Percentiles rank a stretch among this genome's conserved stretches.
phyloP scores from a whole-genome alignment of 2,329 filamentous ascomycete genomes.

The Stagonosporopsis chrysanthemi region DNA sequence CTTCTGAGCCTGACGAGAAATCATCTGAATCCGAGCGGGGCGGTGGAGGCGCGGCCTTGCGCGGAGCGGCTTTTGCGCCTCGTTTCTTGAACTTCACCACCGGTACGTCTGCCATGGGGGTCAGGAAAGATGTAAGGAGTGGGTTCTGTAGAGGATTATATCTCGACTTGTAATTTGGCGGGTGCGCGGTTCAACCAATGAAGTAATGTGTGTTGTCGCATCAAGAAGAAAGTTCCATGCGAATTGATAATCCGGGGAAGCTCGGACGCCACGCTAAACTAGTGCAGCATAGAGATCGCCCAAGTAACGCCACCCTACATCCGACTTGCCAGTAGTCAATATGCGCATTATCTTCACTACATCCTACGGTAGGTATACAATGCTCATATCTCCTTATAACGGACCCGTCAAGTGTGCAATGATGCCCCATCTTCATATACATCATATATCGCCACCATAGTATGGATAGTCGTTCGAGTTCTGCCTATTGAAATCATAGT shows the following conservation, averaged over 20 bases:
- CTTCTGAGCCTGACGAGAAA: conserved; percentile 75
- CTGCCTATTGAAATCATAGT: conserved; percentile 10
- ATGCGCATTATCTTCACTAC: background rate
- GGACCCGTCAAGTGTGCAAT: background rate
- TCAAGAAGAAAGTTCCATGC: conserved; percentile 13
- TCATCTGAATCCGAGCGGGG: conserved; percentile 60
- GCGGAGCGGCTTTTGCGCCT: conserved; percentile 75
- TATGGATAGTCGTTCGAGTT: background rate
- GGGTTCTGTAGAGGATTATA: too few relatives aligned
- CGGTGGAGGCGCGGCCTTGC: conserved; percentile 84
- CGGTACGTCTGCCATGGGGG: conserved; percentile 52
- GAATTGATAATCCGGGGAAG: conserved; percentile 18
- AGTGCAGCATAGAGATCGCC: conserved; percentile 5
- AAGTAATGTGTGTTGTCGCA: conserved; percentile 2
- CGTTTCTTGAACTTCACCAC: conserved; percentile 86
- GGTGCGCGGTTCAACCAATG: background rate
- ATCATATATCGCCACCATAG: conserved; percentile 12
- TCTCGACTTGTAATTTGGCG: background rate
- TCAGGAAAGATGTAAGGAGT: background rate
- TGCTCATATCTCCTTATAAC: background rate
- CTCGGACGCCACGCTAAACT: conserved; percentile 8
- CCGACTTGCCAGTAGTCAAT: background rate
- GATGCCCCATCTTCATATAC: background rate
- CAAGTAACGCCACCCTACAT: conserved; percentile 4
- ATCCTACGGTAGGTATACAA: background rate